Base-by-base conservation (phyloP, 2,329 filamentous ascomycete species). In the Meredithiella fracta region DNA sequence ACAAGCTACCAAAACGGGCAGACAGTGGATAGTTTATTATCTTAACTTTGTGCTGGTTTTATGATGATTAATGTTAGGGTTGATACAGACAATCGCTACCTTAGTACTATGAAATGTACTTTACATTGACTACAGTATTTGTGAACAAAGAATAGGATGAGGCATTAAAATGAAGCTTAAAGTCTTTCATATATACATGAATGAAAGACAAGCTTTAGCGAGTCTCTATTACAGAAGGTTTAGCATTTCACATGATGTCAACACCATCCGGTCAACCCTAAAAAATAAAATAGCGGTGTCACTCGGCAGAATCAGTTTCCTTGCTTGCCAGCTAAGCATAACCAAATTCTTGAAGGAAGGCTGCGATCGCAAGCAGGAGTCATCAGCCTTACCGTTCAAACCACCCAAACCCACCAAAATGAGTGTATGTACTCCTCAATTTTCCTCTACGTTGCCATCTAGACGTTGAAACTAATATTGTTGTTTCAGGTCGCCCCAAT, bases 401-500 rank as follows among this genome's bases (percentile, higher is more conserved):
- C 53, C 40, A 47, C 47, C n/a, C 52, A 38, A 51, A 49, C 14
- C 47, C n/a, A 2, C 14, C 42, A 53, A 57, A 49, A 58, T 58
- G 56, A 58, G 52, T 55, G 56, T 58, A 52, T 9, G 34, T 17
- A 31, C 14, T 14, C n/a, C 22, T 17, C 26, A 47, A 5, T n/a
- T 14, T 15, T 9, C 31, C 4, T 44, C 26, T 23, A 22, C 9
- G 25, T 22, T 22, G 20, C n/a, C 29, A 15, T 26, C 25, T 31
- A 6, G n/a, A 51, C 47, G 14, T 14, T 15, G 22, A 26, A 26
- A 22, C 47, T 54, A 53, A 52, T 31, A 58, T 20, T 44, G n/a
- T 15, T 25, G 4, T 37, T n/a, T 20, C 44, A 58, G 57, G 94
- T 94, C 73, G 83, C 94, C 69, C 92, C 92, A 61, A 77, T 97